Conservation (phyloP, 2,329 filamentous ascomycete genomes). For the Arachnomyces sp. region DNA sequence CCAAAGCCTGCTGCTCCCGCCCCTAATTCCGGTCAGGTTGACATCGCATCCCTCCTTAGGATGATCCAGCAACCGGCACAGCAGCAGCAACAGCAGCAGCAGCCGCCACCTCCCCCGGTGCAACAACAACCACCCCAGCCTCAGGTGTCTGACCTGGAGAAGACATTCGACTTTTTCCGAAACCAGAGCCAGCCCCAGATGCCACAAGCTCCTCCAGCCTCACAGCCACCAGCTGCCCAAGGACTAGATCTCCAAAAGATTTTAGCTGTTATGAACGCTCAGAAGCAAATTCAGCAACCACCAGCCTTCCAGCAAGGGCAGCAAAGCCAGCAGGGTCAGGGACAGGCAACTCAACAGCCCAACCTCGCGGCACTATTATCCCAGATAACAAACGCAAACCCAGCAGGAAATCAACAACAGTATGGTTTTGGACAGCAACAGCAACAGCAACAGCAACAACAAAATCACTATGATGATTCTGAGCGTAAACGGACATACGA, state of each 20-base stretch:
- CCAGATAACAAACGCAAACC: constrained; percentile 22
- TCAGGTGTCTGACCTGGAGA: constrained; percentile 22
- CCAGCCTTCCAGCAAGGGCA: constrained; percentile 14
- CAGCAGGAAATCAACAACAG: constrained; percentile 4
- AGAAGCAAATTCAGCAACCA: constrained; percentile 30
- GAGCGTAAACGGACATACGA: constrained; percentile 36
- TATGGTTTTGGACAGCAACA: constrained; percentile 5
- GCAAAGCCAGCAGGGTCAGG: constrained; percentile 20
- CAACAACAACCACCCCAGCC: constrained; percentile 18
- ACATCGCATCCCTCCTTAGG: constrained; percentile 36
- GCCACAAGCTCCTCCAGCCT: constrained; percentile 16
- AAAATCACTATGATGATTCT: constrained; percentile 29
- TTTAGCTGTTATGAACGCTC: constrained; percentile 30
- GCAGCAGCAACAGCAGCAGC: constrained; percentile 23
- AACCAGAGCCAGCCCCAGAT: constrained; percentile 20
- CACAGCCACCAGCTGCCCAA: constrained; percentile 19
- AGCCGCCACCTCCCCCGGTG: constrained; percentile 13
- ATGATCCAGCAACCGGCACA: constrained; percentile 30
- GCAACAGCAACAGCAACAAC: constrained; percentile 14
- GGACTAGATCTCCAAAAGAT: constrained; percentile 32
- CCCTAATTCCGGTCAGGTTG: constrained; percentile 20
- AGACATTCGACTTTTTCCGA: constrained; percentile 34
- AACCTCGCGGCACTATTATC: constrained; percentile 30
- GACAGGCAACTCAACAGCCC: constrained; percentile 18
- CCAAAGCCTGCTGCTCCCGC: constrained; percentile 14